These are phyloP conservation scores for Diaporthe caulivora DNA, from an alignment of 2,329 filamentous ascomycete genomes.

Conservation along the genomic window DNA sequence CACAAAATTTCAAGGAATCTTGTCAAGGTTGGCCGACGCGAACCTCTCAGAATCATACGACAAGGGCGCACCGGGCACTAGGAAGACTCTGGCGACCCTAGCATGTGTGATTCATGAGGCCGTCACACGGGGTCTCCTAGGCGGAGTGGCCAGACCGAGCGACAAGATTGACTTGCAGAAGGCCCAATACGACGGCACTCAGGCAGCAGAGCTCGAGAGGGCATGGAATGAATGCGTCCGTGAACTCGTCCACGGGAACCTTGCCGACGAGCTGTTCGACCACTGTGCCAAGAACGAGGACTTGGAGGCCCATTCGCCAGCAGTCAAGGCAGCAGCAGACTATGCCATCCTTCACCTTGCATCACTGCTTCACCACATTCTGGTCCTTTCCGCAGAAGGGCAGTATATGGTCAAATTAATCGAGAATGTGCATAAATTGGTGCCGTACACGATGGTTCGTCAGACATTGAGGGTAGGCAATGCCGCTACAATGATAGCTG, in stretches of 20 bases:
- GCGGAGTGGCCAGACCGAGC: constrained; percentile 61
- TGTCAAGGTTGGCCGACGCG: constrained; percentile 73
- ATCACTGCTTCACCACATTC: constrained; percentile 79
- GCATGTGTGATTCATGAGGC: constrained; percentile 78
- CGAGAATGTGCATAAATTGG: constrained; percentile 76
- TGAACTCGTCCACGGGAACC: constrained; percentile 74
- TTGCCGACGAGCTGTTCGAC: constrained; percentile 75
- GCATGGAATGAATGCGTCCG: constrained; percentile 78
- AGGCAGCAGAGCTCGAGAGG: constrained; percentile 69
- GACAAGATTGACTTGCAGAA: constrained; percentile 43
- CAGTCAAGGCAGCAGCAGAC: constrained; percentile 74
- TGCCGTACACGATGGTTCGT: constrained; percentile 79
- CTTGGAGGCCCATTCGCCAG: constrained; percentile 72
- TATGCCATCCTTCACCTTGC: constrained; percentile 78
- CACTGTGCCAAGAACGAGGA: constrained; percentile 71
- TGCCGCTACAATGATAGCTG: constrained; percentile 84
- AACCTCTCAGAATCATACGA: constrained; percentile 86
- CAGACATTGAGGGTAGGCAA: constrained; percentile 83
- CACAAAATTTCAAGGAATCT: constrained; percentile 68
- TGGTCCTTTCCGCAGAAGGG: constrained; percentile 80
- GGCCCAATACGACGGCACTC: constrained; percentile 66
- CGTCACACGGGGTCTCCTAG: constrained; percentile 74
- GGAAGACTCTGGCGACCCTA: constrained; percentile 81
- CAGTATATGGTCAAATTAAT: constrained; percentile 79
- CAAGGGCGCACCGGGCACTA: constrained; percentile 78